phyloP scores from a whole-genome alignment of 805 yeast genomes.

The Kregervanrija delftensis region DNA sequence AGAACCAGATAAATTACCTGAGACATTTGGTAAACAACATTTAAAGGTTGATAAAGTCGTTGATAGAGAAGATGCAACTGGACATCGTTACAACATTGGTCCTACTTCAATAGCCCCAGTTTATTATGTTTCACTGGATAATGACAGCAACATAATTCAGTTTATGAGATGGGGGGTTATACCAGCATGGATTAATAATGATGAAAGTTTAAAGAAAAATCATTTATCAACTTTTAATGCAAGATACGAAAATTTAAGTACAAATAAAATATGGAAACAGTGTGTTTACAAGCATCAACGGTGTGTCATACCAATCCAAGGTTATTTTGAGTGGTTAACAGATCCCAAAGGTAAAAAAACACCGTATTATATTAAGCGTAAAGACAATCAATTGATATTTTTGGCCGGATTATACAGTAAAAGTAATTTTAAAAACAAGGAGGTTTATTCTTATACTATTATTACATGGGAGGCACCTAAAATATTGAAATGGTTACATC shows the following conservation, averaged over 20 bases:
- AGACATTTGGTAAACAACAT: constrained; percentile 27
- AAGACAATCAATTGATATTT: constrained; percentile 46
- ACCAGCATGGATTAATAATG: constrained; percentile 54
- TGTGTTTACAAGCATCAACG: constrained; percentile 34
- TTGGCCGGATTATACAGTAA: constrained; percentile 53
- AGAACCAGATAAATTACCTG: constrained; percentile 36
- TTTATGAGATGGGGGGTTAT: constrained; percentile 78
- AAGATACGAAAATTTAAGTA: constrained; percentile 52
- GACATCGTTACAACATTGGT: constrained; percentile 48
- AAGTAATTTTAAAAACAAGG: constrained; percentile 18
- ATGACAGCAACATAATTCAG: constrained; percentile 22
- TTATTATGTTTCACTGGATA: constrained; percentile 14
- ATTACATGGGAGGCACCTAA: constrained; percentile 67
- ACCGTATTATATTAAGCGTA: constrained; percentile 62
- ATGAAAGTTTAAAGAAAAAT: constrained; percentile 22
- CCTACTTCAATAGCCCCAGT: constrained; percentile 52
- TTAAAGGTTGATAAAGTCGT: constrained; percentile 21
- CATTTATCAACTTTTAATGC: constrained; percentile 66
- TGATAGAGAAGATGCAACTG: constrained; percentile 17
- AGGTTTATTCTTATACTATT: constrained; percentile 51
- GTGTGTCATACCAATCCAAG: constrained; percentile 73
- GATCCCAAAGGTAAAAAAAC: constrained; percentile 31
- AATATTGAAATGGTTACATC: constrained; percentile 62
- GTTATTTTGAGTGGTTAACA: constrained; percentile 77
- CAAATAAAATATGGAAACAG: constrained; percentile 51